Conservation (phyloP, 192 early-diverging fungal species). For the Backusella mclennaniae region DNA sequence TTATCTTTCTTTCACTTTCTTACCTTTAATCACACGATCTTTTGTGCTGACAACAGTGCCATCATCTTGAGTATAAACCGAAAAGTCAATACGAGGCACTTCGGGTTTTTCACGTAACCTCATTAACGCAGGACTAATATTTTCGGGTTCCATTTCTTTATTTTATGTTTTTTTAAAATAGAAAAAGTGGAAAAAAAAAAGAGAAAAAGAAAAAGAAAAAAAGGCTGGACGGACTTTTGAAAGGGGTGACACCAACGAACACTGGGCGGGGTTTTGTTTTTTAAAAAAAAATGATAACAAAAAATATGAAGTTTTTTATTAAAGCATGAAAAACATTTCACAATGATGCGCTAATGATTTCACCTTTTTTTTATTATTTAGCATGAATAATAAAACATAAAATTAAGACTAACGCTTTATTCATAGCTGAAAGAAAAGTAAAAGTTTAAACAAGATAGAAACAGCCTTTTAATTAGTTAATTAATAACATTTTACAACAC, state of each 20-base stretch:
- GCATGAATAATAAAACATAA: no score
- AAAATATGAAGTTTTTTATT: neutral
- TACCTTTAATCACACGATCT: constrained; percentile 80
- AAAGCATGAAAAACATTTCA: neutral
- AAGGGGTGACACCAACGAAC: neutral
- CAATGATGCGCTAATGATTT: neutral
- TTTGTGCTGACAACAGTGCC: constrained; percentile 70
- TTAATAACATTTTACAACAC: neutral
- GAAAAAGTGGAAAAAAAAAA: neutral
- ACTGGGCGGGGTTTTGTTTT: neutral
- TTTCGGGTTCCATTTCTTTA: neutral
- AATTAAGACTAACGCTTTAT: no score
- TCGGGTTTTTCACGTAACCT: constrained; percentile 40
- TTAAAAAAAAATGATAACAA: neutral
- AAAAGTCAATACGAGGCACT: constrained; percentile 73
- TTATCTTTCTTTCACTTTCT: neutral
- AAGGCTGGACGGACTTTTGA: neutral
- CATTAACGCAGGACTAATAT: constrained; percentile 29
- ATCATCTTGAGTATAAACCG: constrained; percentile 71
- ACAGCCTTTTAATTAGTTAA: neutral
- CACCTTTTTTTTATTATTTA: neutral
- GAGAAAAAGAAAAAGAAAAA: neutral
- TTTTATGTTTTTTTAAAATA: neutral
- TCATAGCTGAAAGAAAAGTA: no score
- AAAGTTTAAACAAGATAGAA: no score